A percentile compares a stretch with the other conserved stretches of the same genome.
Conservation (phyloP, 495 filamentous ascomycete genomes). For the Staphylotrichum tortipilum region DNA sequence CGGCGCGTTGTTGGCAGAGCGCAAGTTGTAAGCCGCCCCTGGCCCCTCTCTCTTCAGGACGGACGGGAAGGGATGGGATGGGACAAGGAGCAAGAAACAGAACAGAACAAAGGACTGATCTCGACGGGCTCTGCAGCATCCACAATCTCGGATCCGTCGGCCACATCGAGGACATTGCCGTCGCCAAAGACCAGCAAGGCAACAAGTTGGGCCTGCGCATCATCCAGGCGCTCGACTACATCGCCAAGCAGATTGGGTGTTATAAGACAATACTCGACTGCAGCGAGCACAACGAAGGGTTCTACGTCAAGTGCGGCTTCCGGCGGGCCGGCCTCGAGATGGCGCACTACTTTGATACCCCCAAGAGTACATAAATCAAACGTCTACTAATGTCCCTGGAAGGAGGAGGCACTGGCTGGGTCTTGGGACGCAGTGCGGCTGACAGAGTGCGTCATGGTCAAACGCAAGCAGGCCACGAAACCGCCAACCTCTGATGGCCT, state of each 20-base stretch:
- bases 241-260: slow-evolving; percentile 76
- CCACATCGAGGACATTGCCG: slow-evolving; percentile 97
- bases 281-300: slow-evolving; percentile 77
- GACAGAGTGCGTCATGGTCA: neutral
- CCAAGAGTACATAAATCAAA: slow-evolving; percentile 44
- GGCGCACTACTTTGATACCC: slow-evolving; percentile 79
- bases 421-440: neutral
- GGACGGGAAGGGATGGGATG: too few relatives aligned
- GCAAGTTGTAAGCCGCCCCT: slow-evolving; percentile 84
- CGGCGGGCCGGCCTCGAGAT: slow-evolving; percentile 90
- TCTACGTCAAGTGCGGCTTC: slow-evolving; percentile 98
- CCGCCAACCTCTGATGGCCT: slow-evolving; percentile 2
- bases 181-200: slow-evolving; percentile 86
- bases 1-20: slow-evolving; percentile 76
- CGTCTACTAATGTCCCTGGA: slow-evolving; percentile 28
- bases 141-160: slow-evolving; percentile 72
- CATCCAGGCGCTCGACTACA: slow-evolving; percentile 87
- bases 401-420: neutral
- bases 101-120: too few relatives aligned
- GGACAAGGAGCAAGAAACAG: too few relatives aligned
- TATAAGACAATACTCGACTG: slow-evolving; percentile 72
- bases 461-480: neutral
- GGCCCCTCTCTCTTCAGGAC: too few relatives aligned
- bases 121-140: slow-evolving; percentile 48
- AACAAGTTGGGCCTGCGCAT: slow-evolving; percentile 90